Base-by-base conservation (phyloP, 129 eudicot genomes). In the Apium graveolens region DNA sequence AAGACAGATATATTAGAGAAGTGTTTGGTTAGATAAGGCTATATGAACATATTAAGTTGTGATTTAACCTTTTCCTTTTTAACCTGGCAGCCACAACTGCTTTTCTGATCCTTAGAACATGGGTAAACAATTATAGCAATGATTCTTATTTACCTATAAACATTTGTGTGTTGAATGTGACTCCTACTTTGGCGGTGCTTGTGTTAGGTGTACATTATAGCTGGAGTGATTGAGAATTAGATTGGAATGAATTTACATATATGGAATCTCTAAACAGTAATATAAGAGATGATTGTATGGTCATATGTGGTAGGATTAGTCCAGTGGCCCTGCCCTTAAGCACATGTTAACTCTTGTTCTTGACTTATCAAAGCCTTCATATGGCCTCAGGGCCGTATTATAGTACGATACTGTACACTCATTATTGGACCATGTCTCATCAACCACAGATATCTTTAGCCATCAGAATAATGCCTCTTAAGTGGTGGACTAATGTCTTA, bases 281-380 rank as follows among this genome's bases (percentile, higher is more conserved):
- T 5, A 8, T 12, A 20, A 39, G 76, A 46, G 45, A 72, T 39
- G 5, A 39, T 24, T 41, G 32, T 72, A 34, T 34, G 75, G 75
- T 21, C 26, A 71, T 11, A 35, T 35, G 43, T 11, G 11, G 31
- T 57, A 57, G 29, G 68, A n/a, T 57, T 65, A 24, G 75, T 39
- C 46, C 45, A 71, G 43, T 71, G 45, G 76, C 41, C 62, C 78
- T 74, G 62, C 29, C 38, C 34, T 26, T 45, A 66, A 66, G 78
- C 78, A 74, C 78, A 74, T 74, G 78, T 74, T 32, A 74, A 29
- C 78, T 43, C 32, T 43, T 74, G 57, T 29, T 31, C 77, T 44
- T 70, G 17, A 70, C 29, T 70, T 70, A 70, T 73, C 77, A 74
- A 49, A 74, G n/a, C 14, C 49, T 32, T 21, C 20, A 7, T 44